Evolutionary conservation across 495 filamentous ascomycete species (phyloP).

Genomic region (Podospora pseudocomata): DNA sequence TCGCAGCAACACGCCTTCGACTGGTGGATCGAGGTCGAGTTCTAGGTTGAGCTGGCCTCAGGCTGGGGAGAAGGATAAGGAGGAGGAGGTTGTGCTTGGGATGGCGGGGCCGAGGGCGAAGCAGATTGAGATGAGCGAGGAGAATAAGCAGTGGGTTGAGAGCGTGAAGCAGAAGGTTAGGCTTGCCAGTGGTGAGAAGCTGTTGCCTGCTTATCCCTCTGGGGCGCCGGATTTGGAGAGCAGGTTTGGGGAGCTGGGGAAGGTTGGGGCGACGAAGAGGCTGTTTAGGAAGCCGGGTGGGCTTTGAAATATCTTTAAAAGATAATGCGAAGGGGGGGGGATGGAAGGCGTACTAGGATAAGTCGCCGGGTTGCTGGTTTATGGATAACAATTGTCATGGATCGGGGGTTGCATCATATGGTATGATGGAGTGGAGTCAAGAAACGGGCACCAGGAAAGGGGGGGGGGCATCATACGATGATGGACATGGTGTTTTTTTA

Average conservation of each 20-base stretch:
- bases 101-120: conserved; percentile 61
- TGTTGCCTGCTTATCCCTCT: conserved; percentile 20
- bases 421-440: neutral
- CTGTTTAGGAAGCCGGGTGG: conserved; percentile 38
- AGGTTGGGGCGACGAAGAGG: conserved; percentile 53
- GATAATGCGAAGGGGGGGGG: neutral
- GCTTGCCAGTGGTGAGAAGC: conserved; percentile 49
- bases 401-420: neutral
- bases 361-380: neutral
- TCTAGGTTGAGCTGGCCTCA: conserved; percentile 46
- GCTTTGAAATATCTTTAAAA: neutral
- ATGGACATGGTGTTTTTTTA: neutral
- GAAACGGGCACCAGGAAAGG: too few relatives aligned
- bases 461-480: neutral
- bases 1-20: conserved; percentile 33
- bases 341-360: neutral
- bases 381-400: neutral
- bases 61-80: conserved; percentile 17
- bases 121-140: conserved; percentile 56
- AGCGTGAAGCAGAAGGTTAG: conserved; percentile 66
- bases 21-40: conserved; percentile 38
- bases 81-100: conserved; percentile 55
- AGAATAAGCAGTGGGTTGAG: conserved; percentile 68
- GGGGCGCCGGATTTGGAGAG: conserved; percentile 19
- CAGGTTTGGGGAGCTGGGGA: conserved; percentile 57